A percentile compares a stretch with the other conserved stretches of the same genome.
Evolutionary conservation across 306 rosid genomes (phyloP).

Genomic region (Cucurbita argyrosperma): DNA sequence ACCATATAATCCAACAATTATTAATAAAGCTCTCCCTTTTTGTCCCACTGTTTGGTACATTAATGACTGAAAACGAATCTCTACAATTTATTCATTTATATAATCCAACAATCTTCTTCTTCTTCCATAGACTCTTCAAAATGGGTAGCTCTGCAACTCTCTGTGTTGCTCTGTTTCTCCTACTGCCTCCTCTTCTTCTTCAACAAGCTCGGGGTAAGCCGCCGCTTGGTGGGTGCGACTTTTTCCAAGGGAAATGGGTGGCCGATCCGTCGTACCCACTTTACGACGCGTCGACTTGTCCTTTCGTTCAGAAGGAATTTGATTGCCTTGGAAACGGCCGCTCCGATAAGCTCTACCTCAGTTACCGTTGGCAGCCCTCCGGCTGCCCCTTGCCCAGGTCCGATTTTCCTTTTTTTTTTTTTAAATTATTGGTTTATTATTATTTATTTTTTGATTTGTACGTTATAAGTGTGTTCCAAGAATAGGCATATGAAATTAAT

Average conservation of each 20-base stretch:
- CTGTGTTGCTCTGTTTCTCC: not conserved
- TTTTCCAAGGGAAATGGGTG: constrained; percentile 50
- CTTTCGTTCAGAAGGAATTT: constrained; percentile 42
- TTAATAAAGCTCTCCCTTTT: not conserved
- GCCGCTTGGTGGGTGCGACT: constrained; percentile 22
- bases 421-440: not conserved
- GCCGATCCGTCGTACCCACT: constrained; percentile 41
- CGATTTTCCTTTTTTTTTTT: not conserved
- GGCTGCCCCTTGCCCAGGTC: constrained; percentile 56
- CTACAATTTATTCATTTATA: not conserved
- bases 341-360: constrained; percentile 46
- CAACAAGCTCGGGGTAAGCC: not conserved
- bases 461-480: not conserved
- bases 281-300: constrained; percentile 36
- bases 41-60: not conserved
- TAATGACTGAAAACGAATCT: not conserved
- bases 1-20: not conserved
- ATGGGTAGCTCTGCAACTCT: not conserved
- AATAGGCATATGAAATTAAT: not conserved
- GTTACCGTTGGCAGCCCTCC: constrained; percentile 61
- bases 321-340: constrained; percentile 53
- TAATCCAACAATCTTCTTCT: not conserved
- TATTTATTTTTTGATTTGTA: not conserved
- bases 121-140: not conserved
- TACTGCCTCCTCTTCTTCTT: not conserved